Evolutionary conservation across 148 eudicot genomes (phyloP).

Genomic region (Limonium bicolor): DNA sequence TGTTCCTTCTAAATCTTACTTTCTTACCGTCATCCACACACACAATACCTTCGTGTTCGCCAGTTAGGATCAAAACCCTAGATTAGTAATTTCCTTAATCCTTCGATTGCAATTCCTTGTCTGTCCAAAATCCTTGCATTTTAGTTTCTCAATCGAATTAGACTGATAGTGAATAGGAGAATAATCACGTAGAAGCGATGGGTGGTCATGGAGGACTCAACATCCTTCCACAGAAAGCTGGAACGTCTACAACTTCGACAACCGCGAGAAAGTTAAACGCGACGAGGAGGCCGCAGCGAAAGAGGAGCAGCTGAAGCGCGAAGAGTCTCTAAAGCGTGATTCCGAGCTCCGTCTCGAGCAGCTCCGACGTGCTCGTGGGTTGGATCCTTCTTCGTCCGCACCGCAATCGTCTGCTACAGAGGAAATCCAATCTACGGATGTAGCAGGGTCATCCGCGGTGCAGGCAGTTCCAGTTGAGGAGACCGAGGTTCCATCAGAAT

Average conservation of each 20-base stretch:
- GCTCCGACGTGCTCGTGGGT: constrained; percentile 82
- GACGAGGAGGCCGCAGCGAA: constrained; percentile 85
- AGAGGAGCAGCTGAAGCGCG: constrained; percentile 76
- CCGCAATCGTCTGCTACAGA: neutral
- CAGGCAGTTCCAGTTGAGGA: neutral
- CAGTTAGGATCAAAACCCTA: too few relatives aligned
- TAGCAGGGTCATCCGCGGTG: neutral
- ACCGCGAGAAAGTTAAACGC: constrained; percentile 66
- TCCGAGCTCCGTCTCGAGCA: constrained; percentile 44
- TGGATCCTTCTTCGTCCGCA: constrained; percentile 15
- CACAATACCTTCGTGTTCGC: too few relatives aligned
- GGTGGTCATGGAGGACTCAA: constrained; percentile 97
- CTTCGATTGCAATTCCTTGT: too few relatives aligned
- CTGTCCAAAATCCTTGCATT: too few relatives aligned
- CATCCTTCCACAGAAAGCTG: constrained; percentile 89
- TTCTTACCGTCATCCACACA: too few relatives aligned
- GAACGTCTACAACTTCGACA: constrained; percentile 96
- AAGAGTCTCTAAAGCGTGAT: constrained; percentile 52
- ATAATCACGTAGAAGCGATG: too few relatives aligned
- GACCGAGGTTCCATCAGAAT: constrained; percentile 12
- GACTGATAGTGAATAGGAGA: too few relatives aligned
- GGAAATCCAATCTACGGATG: constrained; percentile 1
- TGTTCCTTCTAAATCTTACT: too few relatives aligned
- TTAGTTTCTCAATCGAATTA: too few relatives aligned
- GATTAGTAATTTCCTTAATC: too few relatives aligned